phyloP scores from a whole-genome alignment of 139 green algal species.

The Closterium sp. region DNA sequence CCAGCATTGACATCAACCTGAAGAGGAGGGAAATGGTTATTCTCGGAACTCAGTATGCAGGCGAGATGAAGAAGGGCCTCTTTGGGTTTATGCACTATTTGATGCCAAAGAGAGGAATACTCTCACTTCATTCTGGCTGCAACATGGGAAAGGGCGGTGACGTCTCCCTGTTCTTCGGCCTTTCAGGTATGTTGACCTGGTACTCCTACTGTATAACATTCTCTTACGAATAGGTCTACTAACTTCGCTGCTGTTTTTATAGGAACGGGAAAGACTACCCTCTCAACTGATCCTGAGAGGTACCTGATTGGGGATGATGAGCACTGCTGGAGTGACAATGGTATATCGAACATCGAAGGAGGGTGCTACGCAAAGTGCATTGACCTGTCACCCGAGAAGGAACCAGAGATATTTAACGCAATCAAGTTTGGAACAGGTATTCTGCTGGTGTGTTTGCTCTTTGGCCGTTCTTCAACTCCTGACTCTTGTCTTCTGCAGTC shows the following conservation, averaged over 20 bases:
- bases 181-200: slow-evolving; percentile 9
- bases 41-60: slow-evolving; percentile 78
- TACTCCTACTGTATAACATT: not conserved
- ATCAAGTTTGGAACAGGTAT: slow-evolving; percentile 75
- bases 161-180: slow-evolving; percentile 52
- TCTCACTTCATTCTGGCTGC: slow-evolving; percentile 79
- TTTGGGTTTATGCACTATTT: slow-evolving; percentile 87
- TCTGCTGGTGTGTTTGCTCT: not conserved
- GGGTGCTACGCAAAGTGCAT: slow-evolving; percentile 97
- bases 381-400: slow-evolving; percentile 67
- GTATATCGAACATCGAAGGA: slow-evolving; percentile 94
- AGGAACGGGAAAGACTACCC: slow-evolving; percentile 63
- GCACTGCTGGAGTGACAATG: slow-evolving; percentile 85
- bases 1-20: slow-evolving; percentile 81
- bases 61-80: slow-evolving; percentile 92
- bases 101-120: slow-evolving; percentile 77
- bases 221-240: not conserved
- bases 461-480: not conserved
- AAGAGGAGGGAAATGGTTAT: slow-evolving; percentile 68
- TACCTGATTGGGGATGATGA: slow-evolving; percentile 91
- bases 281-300: slow-evolving; percentile 71
- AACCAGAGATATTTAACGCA: slow-evolving; percentile 89
- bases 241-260: not conserved
- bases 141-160: slow-evolving; percentile 74
- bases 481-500: slow-evolving; percentile 50